A percentile compares a stretch with the other conserved stretches of the same genome.
Evolutionary conservation across 768 basidiomycete species (phyloP).

Genomic region (Sarcodon aspratus): DNA sequence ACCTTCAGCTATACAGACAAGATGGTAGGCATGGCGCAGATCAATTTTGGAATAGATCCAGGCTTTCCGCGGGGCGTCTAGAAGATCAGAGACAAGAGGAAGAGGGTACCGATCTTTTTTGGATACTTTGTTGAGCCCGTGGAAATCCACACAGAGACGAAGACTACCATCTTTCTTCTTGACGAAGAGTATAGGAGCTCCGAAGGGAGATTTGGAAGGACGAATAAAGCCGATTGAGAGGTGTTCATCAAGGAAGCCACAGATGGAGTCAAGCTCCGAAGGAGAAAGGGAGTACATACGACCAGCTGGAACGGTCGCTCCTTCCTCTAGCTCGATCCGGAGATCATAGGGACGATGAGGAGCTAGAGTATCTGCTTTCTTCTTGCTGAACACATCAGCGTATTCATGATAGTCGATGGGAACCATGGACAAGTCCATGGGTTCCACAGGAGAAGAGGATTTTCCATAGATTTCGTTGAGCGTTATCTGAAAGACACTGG

Average conservation of each 20-base stretch:
- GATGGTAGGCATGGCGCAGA: slow-evolving; percentile 27
- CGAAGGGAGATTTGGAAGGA: slow-evolving; percentile 3
- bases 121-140: slow-evolving; percentile 19
- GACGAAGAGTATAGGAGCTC: slow-evolving; percentile 16
- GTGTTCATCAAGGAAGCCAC: slow-evolving; percentile 16
- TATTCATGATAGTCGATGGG: slow-evolving; percentile 9
- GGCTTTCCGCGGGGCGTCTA: slow-evolving; percentile 14
- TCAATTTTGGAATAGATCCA: slow-evolving; percentile 26
- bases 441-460: not conserved
- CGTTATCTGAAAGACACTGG: not conserved
- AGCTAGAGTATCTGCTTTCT: slow-evolving; percentile 19
- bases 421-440: slow-evolving; percentile 1
- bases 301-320: slow-evolving; percentile 13
- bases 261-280: slow-evolving; percentile 21
- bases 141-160: slow-evolving; percentile 15
- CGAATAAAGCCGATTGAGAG: slow-evolving; percentile 1
- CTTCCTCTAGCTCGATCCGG: slow-evolving; percentile 21
- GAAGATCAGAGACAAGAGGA: slow-evolving; percentile 19
- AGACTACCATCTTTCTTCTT: slow-evolving; percentile 14
- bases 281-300: slow-evolving; percentile 23
- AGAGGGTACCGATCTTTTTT: slow-evolving; percentile 23
- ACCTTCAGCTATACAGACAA: slow-evolving; percentile 24
- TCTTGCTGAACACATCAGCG: slow-evolving; percentile 8
- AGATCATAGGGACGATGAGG: slow-evolving; percentile 23
- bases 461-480: not conserved